A percentile compares a stretch with the other conserved stretches of the same genome.
These are phyloP conservation scores for Globisporangium emineosum DNA, from an alignment of 352 stramenopile genomes.

Conservation along the genomic window DNA sequence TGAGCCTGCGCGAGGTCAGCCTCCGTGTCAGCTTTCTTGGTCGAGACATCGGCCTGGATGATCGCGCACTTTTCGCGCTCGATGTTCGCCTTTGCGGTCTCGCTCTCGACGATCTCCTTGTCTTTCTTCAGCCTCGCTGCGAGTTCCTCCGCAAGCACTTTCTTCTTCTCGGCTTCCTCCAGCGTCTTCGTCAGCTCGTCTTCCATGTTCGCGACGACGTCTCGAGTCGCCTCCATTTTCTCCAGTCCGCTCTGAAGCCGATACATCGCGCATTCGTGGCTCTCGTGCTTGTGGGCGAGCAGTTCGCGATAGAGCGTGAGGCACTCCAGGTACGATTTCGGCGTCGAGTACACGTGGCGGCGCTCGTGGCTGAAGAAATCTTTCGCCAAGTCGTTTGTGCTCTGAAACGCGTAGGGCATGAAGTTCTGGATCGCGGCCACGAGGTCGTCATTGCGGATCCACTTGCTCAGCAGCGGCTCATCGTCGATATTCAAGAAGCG, in stretches of 20 bases:
- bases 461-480: conserved; percentile 17
- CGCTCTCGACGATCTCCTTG: conserved; percentile 91
- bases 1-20: conserved; percentile 70
- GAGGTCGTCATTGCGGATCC: conserved; percentile 40
- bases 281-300: conserved; percentile 61
- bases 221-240: conserved; percentile 88
- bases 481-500: conserved; percentile 65
- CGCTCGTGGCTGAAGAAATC: conserved; percentile 82
- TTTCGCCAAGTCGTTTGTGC: conserved; percentile 83
- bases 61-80: conserved; percentile 90
- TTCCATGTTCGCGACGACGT: conserved; percentile 91
- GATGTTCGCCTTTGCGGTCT: conserved; percentile 88
- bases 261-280: conserved; percentile 59
- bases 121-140: conserved; percentile 88
- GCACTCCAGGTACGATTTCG: conserved; percentile 93
- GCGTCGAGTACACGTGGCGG: conserved; percentile 90
- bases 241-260: conserved; percentile 86
- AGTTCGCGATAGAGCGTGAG: conserved; percentile 84
- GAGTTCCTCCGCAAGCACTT: conserved; percentile 91
- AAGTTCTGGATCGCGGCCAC: conserved; percentile 86
- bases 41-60: conserved; percentile 90
- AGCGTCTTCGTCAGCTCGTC: conserved; percentile 89
- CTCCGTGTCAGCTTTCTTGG: conserved; percentile 87
- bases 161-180: conserved; percentile 92
- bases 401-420: conserved; percentile 91